Evolutionary conservation across 108 stramenopile species (phyloP), one percentile per base, ranked within the genome.

Genomic region (Stephanodiscus minutulus): DNA sequence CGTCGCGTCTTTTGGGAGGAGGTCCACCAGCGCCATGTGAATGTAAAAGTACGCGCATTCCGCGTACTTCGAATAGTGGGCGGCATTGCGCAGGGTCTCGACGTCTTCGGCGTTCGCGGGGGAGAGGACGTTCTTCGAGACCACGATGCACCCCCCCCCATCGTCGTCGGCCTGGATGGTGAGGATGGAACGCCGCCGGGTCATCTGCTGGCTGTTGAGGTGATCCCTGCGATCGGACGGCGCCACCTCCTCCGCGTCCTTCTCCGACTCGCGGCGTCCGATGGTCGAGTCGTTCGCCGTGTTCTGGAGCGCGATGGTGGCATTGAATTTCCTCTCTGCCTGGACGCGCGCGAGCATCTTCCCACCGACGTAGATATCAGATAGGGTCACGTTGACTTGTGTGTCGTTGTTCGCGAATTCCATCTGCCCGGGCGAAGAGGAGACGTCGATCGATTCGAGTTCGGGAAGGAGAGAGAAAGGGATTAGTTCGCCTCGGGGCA

Each of bases 351-450:
- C 66, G 7, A 79, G 47, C 48, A 79, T 17, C 36, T 69, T 79
- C 13, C 49, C 64, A 7, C 78, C 78, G 6, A 79, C 71, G 64
- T 69, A 79, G 58, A 79, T 73, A 41, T 79, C 78, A 9, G 72
- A 73, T 1, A 79, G 47, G 8, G 68, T 67, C 18, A 79, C 66
- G 59, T 73, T 63, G 25, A 79, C 66, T 28, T 72, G 48, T 21
- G 78, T 59, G 41, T 79, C 72, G 58, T 79, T 79, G 62, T 79
- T 79, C 36, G 72, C 72, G 54, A 79, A 79, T 31, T 72, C 78
- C 78, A 79, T 79, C 72, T 72, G 11, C 36, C 20, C 3, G 28
- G 8, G 54, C 39, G 21, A 44, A 57, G 56, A 37, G 11, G 28
- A 52, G 25, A 35, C 5, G 25, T 39, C 20, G 10, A 33, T 36